These are phyloP conservation scores for Gelatoporia subvermispora DNA, from an alignment of 768 basidiomycete genomes.

Conservation along the genomic window DNA sequence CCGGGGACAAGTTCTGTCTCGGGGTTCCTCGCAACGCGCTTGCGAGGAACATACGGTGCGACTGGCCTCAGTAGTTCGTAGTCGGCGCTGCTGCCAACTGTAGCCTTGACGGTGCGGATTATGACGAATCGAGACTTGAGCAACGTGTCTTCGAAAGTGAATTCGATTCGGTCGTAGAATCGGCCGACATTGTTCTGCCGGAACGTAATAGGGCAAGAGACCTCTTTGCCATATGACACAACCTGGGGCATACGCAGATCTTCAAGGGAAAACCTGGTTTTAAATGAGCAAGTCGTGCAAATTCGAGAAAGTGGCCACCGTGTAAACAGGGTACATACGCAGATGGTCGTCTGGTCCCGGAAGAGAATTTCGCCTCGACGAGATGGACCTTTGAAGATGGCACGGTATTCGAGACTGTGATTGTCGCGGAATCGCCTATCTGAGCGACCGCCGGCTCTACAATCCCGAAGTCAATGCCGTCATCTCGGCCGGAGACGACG, in stretches of 20 bases:
- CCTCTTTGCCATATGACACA: conserved; percentile 3
- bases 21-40: conserved; percentile 4
- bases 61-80: conserved; percentile 42
- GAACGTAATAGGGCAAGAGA: conserved; percentile 19
- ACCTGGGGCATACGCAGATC: not conserved
- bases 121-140: conserved; percentile 40
- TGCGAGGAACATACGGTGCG: conserved; percentile 36
- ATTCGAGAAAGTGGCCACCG: not conserved
- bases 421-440: not conserved
- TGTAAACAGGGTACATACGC: not conserved
- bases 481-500: conserved; percentile 12
- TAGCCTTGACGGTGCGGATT: conserved; percentile 38
- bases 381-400: not conserved
- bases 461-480: conserved; percentile 21
- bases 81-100: conserved; percentile 46
- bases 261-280: conserved; percentile 8
- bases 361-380: conserved; percentile 1
- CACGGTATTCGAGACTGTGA: conserved; percentile 9
- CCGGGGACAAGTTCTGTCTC: conserved; percentile 22
- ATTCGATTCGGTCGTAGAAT: conserved; percentile 49
- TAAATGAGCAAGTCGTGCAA: not conserved
- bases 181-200: conserved; percentile 34
- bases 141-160: conserved; percentile 40
- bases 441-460: conserved; percentile 11
- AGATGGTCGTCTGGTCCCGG: not conserved